Evolutionary conservation across 129 eudicot genomes (phyloP), one percentile per base, ranked within the genome.

Genomic region (Lonicera japonica): DNA sequence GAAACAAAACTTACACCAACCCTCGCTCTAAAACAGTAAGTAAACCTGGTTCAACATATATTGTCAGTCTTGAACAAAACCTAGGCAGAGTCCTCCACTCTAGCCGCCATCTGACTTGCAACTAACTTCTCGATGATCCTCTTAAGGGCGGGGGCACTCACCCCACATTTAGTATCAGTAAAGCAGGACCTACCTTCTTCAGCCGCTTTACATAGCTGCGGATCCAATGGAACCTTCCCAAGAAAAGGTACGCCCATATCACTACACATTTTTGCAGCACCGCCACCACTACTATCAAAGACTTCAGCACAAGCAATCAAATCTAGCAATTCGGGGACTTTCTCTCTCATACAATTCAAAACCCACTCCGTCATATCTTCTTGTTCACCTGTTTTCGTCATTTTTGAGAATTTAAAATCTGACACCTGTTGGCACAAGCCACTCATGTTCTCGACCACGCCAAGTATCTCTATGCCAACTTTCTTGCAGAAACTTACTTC

Each of bases 381-480:
- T 54, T 84, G 78, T 63, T 77, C 90, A 5, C 94, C 94, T 0
- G 52, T 63, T 25, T 77, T 79, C 5, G 74, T 46, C 54, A 56
- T 70, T 61, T 72, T 82, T 80, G 75, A 0, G 62, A 74, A 90
- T 71, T 75, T 86, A 58, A 83, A 73, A 25, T 79, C 87, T 0
- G 83, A 54, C 56, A 90, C 56, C 0, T 83, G 68, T 60, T 86
- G 97, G 63, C 70, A 73, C 53, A 90, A 62, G 17, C 95, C 95
- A 40, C 97, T 90, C 97, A 90, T 90, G 67, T 90, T 90, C 70
- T 90, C 97, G 13, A 90, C 95, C 5, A 90, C 95, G 12, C 97
- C 95, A 5, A 90, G 86, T 77, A 90, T 90, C 5, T 43, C 53
- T 15, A 90, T 66, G 21, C 89, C 95, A 9, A 86, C 95, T 64